Evolutionary conservation across 345 rosid species (phyloP), one percentile per base, ranked within the genome.

Genomic region (Populus simonii): DNA sequence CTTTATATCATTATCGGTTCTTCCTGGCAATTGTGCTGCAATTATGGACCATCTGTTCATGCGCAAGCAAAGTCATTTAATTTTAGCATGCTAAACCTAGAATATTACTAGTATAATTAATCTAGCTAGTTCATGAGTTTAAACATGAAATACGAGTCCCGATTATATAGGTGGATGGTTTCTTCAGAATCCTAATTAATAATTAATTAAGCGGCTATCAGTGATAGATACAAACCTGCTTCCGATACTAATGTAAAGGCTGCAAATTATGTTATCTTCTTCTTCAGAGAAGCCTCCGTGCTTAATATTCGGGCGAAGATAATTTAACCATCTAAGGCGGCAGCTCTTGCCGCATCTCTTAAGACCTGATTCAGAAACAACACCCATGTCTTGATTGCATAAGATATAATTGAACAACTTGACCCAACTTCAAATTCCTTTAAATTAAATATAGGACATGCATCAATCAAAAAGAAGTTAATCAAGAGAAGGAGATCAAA

Each of bases 321-420:
- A 82, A 73, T 82, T 78, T 49, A 82, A 36, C 84, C 84, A 82
- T 71, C 84, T 25, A 10, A 82, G 81, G 22, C 84, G 81, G 68
- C 84, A 82, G 72, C 84, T 82, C 47, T 82, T 82, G 25, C 84
- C 84, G 47, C 84, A 82, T 82, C 84, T 82, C 66, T 78, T 82
- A 55, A 82, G 81, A 7, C 81, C 84, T 82, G 74, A 63, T 57
- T 59, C 70, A 41, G 62, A 7, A 47, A 62, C 49, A 55, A 27
- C 25, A 61, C 23, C 12, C 23, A 23, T 7, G 3, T 61, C n/a
- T 23, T 59, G 65, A 20, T 7, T 15, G 27, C 65, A 59, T 29
- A 63, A 63, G 31, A n/a, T 8, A 63, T 15, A 47, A 47, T 3
- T 1, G 6, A 47, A 47, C 17, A 47, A 15, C 17, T 47, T 4